These are phyloP conservation scores for Yarrowia osloensis DNA, from an alignment of 805 yeast genomes.

Conservation along the genomic window DNA sequence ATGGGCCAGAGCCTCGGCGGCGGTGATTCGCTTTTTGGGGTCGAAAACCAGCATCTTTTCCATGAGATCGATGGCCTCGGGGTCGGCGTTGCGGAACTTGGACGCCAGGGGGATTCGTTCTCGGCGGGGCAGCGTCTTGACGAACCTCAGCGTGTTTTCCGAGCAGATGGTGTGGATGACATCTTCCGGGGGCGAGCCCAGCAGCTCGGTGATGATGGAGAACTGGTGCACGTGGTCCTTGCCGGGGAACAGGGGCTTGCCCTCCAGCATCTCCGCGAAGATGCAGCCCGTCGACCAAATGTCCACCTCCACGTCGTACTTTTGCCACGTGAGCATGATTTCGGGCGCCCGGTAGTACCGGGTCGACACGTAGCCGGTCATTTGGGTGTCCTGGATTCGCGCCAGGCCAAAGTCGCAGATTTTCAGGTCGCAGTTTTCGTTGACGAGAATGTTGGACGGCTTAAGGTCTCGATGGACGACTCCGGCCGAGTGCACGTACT, in stretches of 20 bases:
- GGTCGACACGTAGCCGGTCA: constrained; percentile 98
- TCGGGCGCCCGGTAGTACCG: constrained; percentile 97
- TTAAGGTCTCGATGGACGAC: constrained; percentile 81
- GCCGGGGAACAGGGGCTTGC: constrained; percentile 96
- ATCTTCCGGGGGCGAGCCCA: constrained; percentile 95
- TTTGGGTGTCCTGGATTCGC: constrained; percentile 96
- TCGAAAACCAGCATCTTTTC: constrained; percentile 92
- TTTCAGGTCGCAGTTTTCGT: constrained; percentile 87
- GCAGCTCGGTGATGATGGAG: constrained; percentile 89
- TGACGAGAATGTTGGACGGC: constrained; percentile 76
- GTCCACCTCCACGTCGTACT: constrained; percentile 94
- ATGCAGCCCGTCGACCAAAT: constrained; percentile 98
- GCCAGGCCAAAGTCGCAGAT: constrained; percentile 95
- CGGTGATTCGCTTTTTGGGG: constrained; percentile 91
- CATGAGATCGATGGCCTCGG: constrained; percentile 78
- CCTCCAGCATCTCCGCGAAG: constrained; percentile 96
- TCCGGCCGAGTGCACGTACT: constrained; percentile 89
- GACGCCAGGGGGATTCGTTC: constrained; percentile 88
- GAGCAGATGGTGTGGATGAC: constrained; percentile 95
- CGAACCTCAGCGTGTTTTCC: constrained; percentile 91
- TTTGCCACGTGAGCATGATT: constrained; percentile 98
- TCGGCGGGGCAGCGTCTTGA: constrained; percentile 87
- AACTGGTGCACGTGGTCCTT: constrained; percentile 98
- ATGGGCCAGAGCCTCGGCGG: constrained; percentile 85
- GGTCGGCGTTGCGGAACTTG: constrained; percentile 67